Conservation (phyloP, 805 yeast species). For the Maudiozyma turicensis region DNA sequence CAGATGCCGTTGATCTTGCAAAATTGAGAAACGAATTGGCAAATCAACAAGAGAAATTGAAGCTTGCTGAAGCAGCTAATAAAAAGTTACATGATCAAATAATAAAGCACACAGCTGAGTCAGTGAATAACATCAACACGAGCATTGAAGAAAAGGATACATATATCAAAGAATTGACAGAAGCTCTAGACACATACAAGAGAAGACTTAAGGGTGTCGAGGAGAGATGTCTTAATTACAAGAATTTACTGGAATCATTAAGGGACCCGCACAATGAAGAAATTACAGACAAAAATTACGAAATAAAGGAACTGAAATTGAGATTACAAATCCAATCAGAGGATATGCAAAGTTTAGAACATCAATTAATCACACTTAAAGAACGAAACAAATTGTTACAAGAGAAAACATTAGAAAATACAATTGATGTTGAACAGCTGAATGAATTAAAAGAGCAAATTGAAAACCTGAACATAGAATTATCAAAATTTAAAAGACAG, state of each 20-base stretch:
- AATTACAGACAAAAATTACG: constrained; percentile 6
- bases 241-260: not conserved
- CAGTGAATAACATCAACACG: constrained; percentile 1
- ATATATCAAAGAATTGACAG: constrained; percentile 4
- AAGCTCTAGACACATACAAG: not conserved
- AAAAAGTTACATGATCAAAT: constrained; percentile 1
- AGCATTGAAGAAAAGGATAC: constrained; percentile 2
- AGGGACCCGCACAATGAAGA: constrained; percentile 13
- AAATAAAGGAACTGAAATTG: constrained; percentile 2
- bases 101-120: not conserved
- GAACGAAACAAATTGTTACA: not conserved
- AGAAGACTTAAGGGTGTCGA: not conserved
- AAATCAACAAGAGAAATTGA: not conserved
- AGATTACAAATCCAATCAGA: not conserved
- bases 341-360: not conserved
- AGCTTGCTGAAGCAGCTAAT: not conserved
- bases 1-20: not conserved
- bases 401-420: not conserved
- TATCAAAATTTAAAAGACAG: not conserved
- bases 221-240: not conserved
- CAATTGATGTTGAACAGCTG: not conserved
- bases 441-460: not conserved
- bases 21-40: not conserved
- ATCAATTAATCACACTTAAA: not conserved
- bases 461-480: not conserved